These are phyloP conservation scores for Bertia moriformis DNA, from an alignment of 2,329 filamentous ascomycete genomes.

Conservation along the genomic window DNA sequence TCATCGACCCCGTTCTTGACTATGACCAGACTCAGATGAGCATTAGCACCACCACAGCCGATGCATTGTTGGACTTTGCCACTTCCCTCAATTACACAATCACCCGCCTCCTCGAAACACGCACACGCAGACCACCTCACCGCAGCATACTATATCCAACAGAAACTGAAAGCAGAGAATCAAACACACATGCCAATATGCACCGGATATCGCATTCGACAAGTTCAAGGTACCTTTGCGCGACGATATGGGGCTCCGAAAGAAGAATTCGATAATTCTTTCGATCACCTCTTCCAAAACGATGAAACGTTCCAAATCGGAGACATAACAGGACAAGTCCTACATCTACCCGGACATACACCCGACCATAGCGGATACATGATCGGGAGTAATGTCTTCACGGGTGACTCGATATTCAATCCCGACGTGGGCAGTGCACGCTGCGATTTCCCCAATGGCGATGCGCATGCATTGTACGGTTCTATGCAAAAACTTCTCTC, in stretches of 20 bases:
- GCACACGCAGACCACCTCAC: slow-evolving; percentile 47
- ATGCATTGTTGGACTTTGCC: slow-evolving; percentile 29
- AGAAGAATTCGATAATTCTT: slow-evolving; percentile 26
- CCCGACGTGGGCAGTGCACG: slow-evolving; percentile 34
- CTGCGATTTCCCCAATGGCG: slow-evolving; percentile 38
- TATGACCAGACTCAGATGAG: slow-evolving; percentile 27
- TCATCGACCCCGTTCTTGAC: slow-evolving; percentile 50
- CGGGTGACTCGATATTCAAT: slow-evolving; percentile 36
- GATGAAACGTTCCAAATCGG: slow-evolving; percentile 37
- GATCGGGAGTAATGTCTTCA: slow-evolving; percentile 35
- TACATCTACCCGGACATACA: slow-evolving; percentile 45
- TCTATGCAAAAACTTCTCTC: slow-evolving; percentile 25
- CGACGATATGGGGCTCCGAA: slow-evolving; percentile 27
- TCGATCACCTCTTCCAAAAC: slow-evolving; percentile 37
- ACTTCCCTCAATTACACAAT: slow-evolving; percentile 28
- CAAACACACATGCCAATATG: slow-evolving; percentile 27
- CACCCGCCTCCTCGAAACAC: slow-evolving; percentile 45
- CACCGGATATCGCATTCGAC: slow-evolving; percentile 36
- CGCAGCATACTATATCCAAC: slow-evolving; percentile 40
- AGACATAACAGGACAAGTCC: slow-evolving; percentile 21
- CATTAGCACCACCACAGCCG: slow-evolving; percentile 35
- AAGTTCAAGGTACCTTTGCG: slow-evolving; percentile 34
- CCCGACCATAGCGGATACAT: slow-evolving; percentile 45
- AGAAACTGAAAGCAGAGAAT: slow-evolving; percentile 15
- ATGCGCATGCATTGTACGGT: slow-evolving; percentile 23